Evolutionary conservation across 2,329 filamentous ascomycete genomes (phyloP), one percentile per base, ranked within the genome.

Genomic region (Dactylellina parvicollis): DNA sequence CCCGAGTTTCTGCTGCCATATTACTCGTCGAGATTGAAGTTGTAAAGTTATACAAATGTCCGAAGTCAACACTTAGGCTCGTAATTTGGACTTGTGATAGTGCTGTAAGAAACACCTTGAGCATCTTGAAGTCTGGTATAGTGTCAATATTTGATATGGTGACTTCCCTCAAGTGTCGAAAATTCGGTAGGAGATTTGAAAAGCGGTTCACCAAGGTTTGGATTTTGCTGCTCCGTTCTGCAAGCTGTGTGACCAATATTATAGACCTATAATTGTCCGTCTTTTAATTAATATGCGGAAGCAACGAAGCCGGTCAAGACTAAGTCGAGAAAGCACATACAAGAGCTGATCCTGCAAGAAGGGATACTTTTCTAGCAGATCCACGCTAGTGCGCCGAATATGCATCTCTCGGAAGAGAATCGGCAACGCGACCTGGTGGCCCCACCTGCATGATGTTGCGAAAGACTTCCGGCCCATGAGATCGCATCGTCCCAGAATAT

Each of bases 61-160:
- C 54, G 46, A 59, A 59, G 20, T 44, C 54, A 4, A 59, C 22
- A 18, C 14, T 44, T 3, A 59, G 38, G 18, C 36, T 34, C 9
- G 36, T 46, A 20, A 59, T 20, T 10, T 34, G 36, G 2, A 59
- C 3, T 32, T 46, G 28, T 12, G 3, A n/a, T 2, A 59, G 9
- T 4, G 38, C 18, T 22, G 9, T 30, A 14, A 59, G 54, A 34
- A 59, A 46, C 9, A 24, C 36, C 4, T 32, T 9, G 12, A 59
- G 54, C 24, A 30, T 34, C 8, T 20, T 30, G 32, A 59, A 59
- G 32, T 59, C 54, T 4, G 36, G 20, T 10, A 59, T 46, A 24
- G 38, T 44, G 24, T 59, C 40, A 28, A 59, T 32, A n/a, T 44
- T 59, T 18, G 54, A 59, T 3, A 59, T 59, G 20, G 54, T 59